Evolutionary conservation across 148 eudicot genomes (phyloP).

Genomic region (Chenopodium quinoa): DNA sequence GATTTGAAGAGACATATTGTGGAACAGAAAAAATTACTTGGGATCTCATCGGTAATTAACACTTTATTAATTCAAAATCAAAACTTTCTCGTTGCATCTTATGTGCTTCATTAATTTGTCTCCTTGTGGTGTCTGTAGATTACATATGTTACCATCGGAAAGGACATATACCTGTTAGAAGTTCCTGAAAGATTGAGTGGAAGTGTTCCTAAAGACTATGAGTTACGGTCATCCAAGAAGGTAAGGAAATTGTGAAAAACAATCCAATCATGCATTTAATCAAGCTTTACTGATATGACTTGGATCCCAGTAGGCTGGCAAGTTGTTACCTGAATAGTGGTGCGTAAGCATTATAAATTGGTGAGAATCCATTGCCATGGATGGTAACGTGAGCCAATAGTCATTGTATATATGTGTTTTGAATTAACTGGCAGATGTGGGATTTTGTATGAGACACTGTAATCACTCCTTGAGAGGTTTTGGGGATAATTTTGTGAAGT

Average conservation of each 20-base stretch:
- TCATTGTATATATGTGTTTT: not conserved
- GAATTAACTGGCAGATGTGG: not conserved
- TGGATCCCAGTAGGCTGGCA: not conserved
- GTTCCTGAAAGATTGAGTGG: constrained; percentile 65
- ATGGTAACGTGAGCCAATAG: not conserved
- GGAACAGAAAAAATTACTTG: constrained; percentile 70
- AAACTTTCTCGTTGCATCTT: constrained; percentile 11
- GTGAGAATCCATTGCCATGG: not conserved
- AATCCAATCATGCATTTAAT: not conserved
- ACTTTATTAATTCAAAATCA: not conserved
- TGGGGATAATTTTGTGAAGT: not conserved
- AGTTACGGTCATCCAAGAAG: constrained; percentile 92
- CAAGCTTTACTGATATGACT: not conserved
- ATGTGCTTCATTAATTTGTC: constrained; percentile 10
- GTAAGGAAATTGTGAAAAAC: constrained; percentile 27
- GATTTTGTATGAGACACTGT: not conserved
- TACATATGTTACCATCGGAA: constrained; percentile 74
- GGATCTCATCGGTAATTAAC: constrained; percentile 64
- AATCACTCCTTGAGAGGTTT: not conserved
- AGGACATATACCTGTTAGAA: constrained; percentile 88
- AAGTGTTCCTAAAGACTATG: constrained; percentile 63
- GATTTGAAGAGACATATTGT: constrained; percentile 60
- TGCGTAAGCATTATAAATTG: not conserved
- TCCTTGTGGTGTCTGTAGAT: constrained; percentile 47
- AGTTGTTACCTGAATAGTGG: not conserved